These are phyloP conservation scores for Seiridium cupressi DNA, from an alignment of 2,329 filamentous ascomycete genomes.

Conservation along the genomic window DNA sequence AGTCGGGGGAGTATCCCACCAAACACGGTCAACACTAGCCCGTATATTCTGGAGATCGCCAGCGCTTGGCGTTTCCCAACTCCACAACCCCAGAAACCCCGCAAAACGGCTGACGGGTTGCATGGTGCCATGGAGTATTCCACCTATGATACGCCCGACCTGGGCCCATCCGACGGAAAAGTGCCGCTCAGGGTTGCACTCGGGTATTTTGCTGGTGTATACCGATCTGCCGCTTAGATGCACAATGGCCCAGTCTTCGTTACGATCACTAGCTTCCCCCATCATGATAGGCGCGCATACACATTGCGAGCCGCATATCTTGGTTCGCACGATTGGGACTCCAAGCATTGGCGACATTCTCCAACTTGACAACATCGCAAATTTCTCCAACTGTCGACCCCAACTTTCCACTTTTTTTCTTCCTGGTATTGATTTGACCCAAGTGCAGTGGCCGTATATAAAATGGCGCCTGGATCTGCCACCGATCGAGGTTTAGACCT, in stretches of 20 bases:
- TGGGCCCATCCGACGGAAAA: background rate
- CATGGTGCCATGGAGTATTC: background rate
- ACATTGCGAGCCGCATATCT: background rate
- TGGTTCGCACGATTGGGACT: background rate
- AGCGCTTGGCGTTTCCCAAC: background rate
- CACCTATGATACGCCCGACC: background rate
- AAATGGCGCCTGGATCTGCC: background rate
- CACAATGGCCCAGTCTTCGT: background rate
- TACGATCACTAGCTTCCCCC: background rate
- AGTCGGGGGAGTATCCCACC: no score
- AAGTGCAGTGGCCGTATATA: background rate
- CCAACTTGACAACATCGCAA: background rate
- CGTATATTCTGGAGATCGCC: background rate
- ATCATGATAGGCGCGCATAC: constrained; percentile 8
- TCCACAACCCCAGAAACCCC: background rate
- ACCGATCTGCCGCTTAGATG: constrained; percentile 1
- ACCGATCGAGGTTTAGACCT: background rate
- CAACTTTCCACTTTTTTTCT: background rate
- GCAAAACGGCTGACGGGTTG: background rate
- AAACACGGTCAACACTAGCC: background rate
- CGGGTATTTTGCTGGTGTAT: background rate
- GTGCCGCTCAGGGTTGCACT: constrained; percentile 2
- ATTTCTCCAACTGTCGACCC: background rate
- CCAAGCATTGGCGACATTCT: background rate
- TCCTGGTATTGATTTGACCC: background rate